Evolutionary conservation across 192 early-diverging fungal species (phyloP), one percentile per base, ranked within the genome.

Genomic region (Coemansia javaensis): DNA sequence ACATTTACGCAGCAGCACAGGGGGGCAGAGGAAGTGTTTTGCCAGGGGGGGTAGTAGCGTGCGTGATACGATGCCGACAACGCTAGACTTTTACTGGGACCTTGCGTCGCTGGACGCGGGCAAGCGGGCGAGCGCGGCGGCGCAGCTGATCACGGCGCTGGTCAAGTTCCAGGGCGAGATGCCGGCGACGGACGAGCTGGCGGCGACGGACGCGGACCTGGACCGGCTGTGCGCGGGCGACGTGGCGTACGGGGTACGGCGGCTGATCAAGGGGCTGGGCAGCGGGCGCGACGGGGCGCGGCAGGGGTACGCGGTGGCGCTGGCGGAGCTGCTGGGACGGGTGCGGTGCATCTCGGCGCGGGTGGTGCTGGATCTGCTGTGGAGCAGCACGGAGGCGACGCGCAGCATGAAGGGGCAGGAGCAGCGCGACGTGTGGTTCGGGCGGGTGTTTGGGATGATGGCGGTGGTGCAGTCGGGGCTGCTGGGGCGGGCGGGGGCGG

Each of bases 271-370:
- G 53, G 97, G 97, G 47, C 73, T 99, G 33, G 80, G 90, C 20
- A 88, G 85, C 37, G 80, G 86, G 9, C 80, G 93, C 31, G 82
- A 90, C 38, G 91, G 85, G 15, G 94, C 97, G 12, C 77, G 97
- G 35, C 94, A 97, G 47, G 97, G 97, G 7, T 99, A 94, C 68
- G 82, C 93, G 14, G 75, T 96, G n/a, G 90, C 90, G 8, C 79
- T 99, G 35, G 86, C 90, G 3, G 93, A 97, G 81, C 66, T 87
- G 51, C 48, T 79, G 23, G 32, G 17, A 8, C 78, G 75, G 30
- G 70, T 56, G 47, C 72, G 38, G 32, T 66, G 35, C 55, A 68
- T 61, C 35, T 84, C 79, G 15, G 74, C 71, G 37, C 79, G 79
- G 49, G 50, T 82, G 33, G 81, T 89, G 8, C 68, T 93, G 30